phyloP scores from a whole-genome alignment of 78 protist species.

The Dictyostelium purpureum region DNA sequence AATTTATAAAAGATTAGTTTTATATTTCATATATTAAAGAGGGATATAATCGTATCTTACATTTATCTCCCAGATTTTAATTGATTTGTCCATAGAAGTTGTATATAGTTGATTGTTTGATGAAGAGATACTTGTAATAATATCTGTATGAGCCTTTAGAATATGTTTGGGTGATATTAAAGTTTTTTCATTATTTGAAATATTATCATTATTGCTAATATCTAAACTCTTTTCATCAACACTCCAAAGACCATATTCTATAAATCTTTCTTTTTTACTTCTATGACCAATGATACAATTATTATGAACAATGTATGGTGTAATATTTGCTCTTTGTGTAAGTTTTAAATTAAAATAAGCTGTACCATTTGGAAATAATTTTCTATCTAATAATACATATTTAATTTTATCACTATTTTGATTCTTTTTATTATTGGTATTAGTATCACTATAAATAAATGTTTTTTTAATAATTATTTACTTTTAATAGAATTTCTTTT shows the following conservation, averaged over 20 bases:
- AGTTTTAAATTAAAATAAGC: slow-evolving; percentile 64
- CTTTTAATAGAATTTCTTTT: not conserved
- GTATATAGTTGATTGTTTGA: not conserved
- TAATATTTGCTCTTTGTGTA: slow-evolving; percentile 15
- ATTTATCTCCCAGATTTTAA: slow-evolving; percentile 17
- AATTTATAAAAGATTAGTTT: not conserved
- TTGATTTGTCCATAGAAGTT: slow-evolving; percentile 53
- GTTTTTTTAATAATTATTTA: not conserved
- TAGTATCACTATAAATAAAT: not conserved
- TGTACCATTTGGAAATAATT: slow-evolving; percentile 75
- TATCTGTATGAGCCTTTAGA: slow-evolving; percentile 51
- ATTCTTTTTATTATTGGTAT: not conserved
- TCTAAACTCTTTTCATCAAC: slow-evolving; percentile 1
- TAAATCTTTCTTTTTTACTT: slow-evolving; percentile 60
- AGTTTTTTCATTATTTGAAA: not conserved
- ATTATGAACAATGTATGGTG: slow-evolving; percentile 61
- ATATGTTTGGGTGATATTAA: not conserved
- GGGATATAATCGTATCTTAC: not conserved
- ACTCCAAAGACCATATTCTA: slow-evolving; percentile 50
- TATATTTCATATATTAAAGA: too few species aligned
- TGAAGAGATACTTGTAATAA: slow-evolving; percentile 33
- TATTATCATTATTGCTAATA: not conserved
- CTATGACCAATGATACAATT: slow-evolving; percentile 78
- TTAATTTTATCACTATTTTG: not conserved
- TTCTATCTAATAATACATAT: slow-evolving; percentile 12